Evolutionary conservation across 345 rosid species (phyloP), one percentile per base, ranked within the genome.

Genomic region (Populus deltoides): DNA sequence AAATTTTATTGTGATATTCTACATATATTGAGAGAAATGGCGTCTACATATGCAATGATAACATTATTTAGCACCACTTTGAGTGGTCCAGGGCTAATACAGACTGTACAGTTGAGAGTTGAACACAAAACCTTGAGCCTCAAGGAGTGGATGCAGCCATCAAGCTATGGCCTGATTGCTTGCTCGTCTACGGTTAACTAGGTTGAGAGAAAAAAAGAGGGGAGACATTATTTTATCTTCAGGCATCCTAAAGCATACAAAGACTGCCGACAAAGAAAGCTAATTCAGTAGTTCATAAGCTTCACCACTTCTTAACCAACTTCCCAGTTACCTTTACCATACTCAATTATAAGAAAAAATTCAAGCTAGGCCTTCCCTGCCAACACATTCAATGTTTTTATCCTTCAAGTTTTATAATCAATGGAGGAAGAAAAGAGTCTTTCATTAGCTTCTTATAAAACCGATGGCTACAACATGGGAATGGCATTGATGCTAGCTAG

Each of bases 401-500:
- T 35, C 18, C n/a, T 15, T 13, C 33, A 2, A 2, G n/a, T n/a
- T n/a, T 51, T 25, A 43, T 45, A 16, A 22, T 41, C 29, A 68
- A 83, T 81, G 86, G 80, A 69, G 74, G 70, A 70, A 38, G 55
- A 73, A 31, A 78, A 24, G 15, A 36, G 18, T 41, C 53, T 31
- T 68, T 24, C 55, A 8, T 49, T 47, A 25, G 45, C 57, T 63
- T 45, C 72, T 78, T 66, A 73, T 41, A 66, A 71, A 57, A 17
- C 77, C 41, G 76, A 79, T 22, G 87, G 85, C 27, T 77, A 66
- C 85, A 78, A 78, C 68, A 79, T 87, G 88, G 87, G 88, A 27
- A 66, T 83, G 29, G 63, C 8, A 57, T 55, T 84, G 75, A 78
- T 87, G 78, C 16, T 83, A 71, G 84, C 78, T 85, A 89, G 88